Percentiles rank a stretch among this genome's conserved stretches.
phyloP scores from a whole-genome alignment of 163 green algal species.

The Scenedesmus sp. region DNA sequence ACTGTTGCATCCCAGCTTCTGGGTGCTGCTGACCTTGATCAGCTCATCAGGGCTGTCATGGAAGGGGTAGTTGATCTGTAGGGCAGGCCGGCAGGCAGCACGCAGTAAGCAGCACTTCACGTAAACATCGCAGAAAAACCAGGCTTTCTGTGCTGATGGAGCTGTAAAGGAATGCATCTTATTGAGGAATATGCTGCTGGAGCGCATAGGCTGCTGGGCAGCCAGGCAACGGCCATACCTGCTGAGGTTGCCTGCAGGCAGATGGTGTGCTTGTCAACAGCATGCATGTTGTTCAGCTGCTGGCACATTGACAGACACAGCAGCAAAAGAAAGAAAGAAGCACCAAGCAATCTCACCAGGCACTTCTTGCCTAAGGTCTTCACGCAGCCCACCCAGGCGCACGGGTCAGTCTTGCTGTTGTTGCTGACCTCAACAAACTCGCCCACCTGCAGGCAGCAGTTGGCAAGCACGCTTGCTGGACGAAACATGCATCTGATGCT shows the following conservation, averaged over 20 bases:
- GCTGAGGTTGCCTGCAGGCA: not conserved
- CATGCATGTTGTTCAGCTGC: not conserved
- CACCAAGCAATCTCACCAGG: constrained; percentile 38
- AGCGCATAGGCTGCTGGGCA: not conserved
- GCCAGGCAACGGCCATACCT: not conserved
- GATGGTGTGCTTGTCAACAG: not conserved
- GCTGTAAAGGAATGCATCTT: not conserved
- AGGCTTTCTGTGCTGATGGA: too few relatives aligned
- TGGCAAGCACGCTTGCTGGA: not conserved
- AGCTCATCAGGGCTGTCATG: constrained; percentile 66
- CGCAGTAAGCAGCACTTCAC: not conserved
- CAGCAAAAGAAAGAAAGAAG: too few relatives aligned
- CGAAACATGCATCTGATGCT: not conserved
- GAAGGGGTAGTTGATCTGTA: constrained; percentile 75
- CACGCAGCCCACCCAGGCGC: constrained; percentile 65
- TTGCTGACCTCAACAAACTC: constrained; percentile 80
- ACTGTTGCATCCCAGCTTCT: not conserved
- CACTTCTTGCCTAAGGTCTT: constrained; percentile 52
- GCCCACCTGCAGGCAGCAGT: constrained; percentile 49
- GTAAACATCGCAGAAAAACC: too few relatives aligned
- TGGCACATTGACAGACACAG: too few relatives aligned
- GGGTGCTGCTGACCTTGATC: constrained; percentile 55
- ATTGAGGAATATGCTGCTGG: not conserved
- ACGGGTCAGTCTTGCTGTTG: constrained; percentile 69
- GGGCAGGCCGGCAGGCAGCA: not conserved